phyloP scores from a whole-genome alignment of 23 red algal genomes.

The Chondrus crispus region DNA sequence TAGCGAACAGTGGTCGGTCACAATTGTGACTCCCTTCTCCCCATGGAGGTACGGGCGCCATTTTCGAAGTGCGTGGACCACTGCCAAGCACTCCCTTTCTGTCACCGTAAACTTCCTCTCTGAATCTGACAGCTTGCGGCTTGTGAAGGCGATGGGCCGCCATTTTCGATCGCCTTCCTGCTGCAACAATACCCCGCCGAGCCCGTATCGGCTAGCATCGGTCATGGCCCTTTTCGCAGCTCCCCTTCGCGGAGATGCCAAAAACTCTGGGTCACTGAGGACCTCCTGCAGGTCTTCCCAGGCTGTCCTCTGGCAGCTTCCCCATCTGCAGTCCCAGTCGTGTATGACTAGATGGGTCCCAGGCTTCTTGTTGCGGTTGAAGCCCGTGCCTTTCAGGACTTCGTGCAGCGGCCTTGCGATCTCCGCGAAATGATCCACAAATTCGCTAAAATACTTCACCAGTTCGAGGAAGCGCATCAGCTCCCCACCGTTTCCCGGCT shows the following conservation, averaged over 20 bases:
- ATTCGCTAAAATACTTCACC: no score
- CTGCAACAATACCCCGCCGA: not conserved
- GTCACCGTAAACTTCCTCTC: not conserved
- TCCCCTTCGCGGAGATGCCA: not conserved
- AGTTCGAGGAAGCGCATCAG: no score
- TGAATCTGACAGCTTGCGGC: not conserved
- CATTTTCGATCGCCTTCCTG: not conserved
- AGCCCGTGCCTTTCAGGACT: not conserved
- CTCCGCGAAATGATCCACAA: no score
- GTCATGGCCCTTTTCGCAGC: not conserved
- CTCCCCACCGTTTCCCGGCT: no score
- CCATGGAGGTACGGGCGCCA: constrained; percentile 19
- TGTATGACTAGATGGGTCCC: constrained; percentile 4
- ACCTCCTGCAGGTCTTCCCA: not conserved
- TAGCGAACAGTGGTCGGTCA: not conserved
- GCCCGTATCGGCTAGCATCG: not conserved
- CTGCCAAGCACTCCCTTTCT: not conserved
- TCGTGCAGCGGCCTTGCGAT: no score
- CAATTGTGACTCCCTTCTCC: not conserved
- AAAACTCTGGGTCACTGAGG: not conserved
- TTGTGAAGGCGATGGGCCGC: not conserved
- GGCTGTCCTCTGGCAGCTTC: not conserved
- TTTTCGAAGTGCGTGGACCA: not conserved
- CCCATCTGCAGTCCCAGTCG: not conserved
- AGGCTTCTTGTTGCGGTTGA: not conserved